Base-by-base conservation (phyloP, 257 asterid genomes). In the Salvia splendens region DNA sequence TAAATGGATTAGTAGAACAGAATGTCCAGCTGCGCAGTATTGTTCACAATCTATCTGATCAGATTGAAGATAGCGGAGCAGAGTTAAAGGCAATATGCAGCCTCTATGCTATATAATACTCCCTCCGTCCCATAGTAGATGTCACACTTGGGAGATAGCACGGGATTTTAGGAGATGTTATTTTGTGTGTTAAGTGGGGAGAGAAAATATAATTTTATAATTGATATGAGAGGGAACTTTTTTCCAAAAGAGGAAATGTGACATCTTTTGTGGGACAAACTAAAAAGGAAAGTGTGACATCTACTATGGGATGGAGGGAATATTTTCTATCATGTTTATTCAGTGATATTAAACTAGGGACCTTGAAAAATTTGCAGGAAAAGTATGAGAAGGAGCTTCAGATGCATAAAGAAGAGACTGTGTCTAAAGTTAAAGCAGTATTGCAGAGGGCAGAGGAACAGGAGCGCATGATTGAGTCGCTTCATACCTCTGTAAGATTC, bases 1-100 rank as follows among this genome's bases (percentile, higher is more conserved):
- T 93, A 73, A 82, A 81, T 73, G 95, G 95, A 70, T 75, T 93
- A 65, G 99, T 93, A 73, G 99, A 90, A 72, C 95, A 84, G 72
- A 90, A 90, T 82, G 90, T 82, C 58, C 95, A 84, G 81, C 79
- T 88, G 41, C 81, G 96, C 35, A 83, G 83, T 77, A 79, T 88
- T 75, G 92, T 81, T 64, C 88, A 82, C 81, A 74, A 72, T 72
- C 95, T 94, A 75, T 82, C 89, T 58, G 83, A 80, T 57, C 95
- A 86, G 76, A 84, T 90, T 38, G 97, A 81, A 69, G 83, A 80
- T 70, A 83, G 76, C 74, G 97, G 87, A 78, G 71, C 80, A 49
- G 89, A 80, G 71, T 79, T 89, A 77, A 87, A 94, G 97, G 97
- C 73, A 75, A 61, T 58, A 0, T 14, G 33, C 40, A 10, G 32